Evolutionary conservation across 1,139 yeast genomes (phyloP).

Genomic region (Nakaseomyces bracarensis): DNA sequence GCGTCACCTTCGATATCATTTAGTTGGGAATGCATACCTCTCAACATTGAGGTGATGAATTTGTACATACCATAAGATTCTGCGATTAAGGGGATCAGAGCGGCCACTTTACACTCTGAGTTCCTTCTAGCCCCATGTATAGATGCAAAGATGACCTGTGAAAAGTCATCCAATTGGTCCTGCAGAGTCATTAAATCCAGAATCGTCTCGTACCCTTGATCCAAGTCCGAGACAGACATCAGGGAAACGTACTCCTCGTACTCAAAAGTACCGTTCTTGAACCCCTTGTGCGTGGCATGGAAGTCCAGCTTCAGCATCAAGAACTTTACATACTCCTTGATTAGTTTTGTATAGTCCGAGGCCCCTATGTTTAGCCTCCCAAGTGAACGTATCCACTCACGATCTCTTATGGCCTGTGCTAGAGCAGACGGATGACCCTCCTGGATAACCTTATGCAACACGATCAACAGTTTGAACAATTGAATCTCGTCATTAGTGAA

Average conservation of each 20-base stretch:
- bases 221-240: conserved; percentile 84
- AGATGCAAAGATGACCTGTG: conserved; percentile 67
- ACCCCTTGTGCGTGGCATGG: conserved; percentile 79
- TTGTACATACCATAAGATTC: conserved; percentile 91
- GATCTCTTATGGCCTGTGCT: conserved; percentile 71
- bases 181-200: conserved; percentile 80
- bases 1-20: conserved; percentile 51
- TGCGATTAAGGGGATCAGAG: conserved; percentile 85
- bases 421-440: conserved; percentile 89
- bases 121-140: conserved; percentile 38
- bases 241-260: conserved; percentile 90
- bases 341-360: conserved; percentile 60
- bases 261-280: conserved; percentile 83
- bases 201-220: conserved; percentile 89
- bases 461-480: conserved; percentile 78
- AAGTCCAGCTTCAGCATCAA: conserved; percentile 69
- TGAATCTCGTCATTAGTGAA: conserved; percentile 75
- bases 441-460: conserved; percentile 87
- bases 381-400: conserved; percentile 50
- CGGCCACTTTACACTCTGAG: conserved; percentile 77
- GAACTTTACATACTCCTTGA: conserved; percentile 66
- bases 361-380: conserved; percentile 37
- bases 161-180: conserved; percentile 75
- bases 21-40: conserved; percentile 76
- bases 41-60: conserved; percentile 80